These are phyloP conservation scores for Ophiostoma montium DNA, from an alignment of 2,329 filamentous ascomycete genomes.

Conservation along the genomic window DNA sequence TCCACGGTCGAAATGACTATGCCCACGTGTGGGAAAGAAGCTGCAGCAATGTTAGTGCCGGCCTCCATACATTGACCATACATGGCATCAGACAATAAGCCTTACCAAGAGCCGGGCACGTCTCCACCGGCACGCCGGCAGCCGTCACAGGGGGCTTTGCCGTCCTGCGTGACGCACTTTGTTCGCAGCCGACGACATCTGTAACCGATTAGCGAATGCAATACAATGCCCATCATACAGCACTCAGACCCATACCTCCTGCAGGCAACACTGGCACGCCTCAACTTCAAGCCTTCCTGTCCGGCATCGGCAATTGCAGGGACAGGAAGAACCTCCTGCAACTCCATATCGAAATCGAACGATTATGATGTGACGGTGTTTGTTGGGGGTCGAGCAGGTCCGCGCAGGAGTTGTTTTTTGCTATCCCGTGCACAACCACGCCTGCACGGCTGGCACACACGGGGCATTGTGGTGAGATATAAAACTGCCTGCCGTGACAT, in stretches of 20 bases:
- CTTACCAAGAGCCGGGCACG: not conserved
- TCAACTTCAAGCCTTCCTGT: constrained; percentile 1
- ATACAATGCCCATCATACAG: too few species aligned
- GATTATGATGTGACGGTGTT: too few species aligned
- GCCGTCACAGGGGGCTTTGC: constrained; percentile 5
- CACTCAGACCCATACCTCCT: not conserved
- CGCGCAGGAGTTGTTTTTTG: too few species aligned
- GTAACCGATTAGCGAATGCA: not conserved
- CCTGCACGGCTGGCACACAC: too few species aligned
- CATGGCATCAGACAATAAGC: not conserved
- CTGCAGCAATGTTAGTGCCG: not conserved
- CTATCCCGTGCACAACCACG: too few species aligned
- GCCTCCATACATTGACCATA: not conserved
- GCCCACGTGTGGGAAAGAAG: constrained; percentile 4
- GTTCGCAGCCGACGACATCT: constrained; percentile 9
- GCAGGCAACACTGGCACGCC: constrained; percentile 5
- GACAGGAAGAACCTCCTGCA: not conserved
- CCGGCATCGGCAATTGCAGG: not conserved
- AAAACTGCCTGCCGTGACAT: too few species aligned
- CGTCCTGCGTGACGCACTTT: constrained; percentile 5
- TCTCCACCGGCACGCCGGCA: constrained; percentile 3
- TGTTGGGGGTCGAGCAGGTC: too few species aligned
- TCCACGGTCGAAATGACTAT: constrained; percentile 6
- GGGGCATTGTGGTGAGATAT: too few species aligned
- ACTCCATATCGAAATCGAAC: not conserved